Conservation (phyloP, 1,284 basidiomycete genomes). For the Cronartium ribicola region DNA sequence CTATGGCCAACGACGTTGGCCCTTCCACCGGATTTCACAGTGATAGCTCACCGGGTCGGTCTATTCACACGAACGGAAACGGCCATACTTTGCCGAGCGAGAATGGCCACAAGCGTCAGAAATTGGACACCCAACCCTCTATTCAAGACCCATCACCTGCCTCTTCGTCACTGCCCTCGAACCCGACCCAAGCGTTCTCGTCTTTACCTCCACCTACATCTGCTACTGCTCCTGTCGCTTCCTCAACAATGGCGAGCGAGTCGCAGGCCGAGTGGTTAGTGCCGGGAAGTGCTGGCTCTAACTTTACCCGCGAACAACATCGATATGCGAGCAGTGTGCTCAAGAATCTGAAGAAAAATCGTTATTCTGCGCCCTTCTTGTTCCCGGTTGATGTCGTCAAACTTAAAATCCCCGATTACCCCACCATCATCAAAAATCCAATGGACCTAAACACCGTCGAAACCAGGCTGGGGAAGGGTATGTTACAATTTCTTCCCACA, state of each 20-base stretch:
- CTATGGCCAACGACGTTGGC: background rate
- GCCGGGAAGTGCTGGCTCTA: constrained; percentile 20
- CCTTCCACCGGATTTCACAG: background rate
- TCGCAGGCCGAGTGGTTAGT: constrained; percentile 11
- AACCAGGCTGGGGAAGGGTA: constrained; percentile 63
- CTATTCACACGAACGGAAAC: background rate
- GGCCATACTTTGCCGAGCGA: background rate
- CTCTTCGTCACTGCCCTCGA: constrained; percentile 5
- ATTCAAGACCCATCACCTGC: constrained; percentile 2
- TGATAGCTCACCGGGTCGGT: background rate
- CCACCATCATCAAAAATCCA: constrained; percentile 75
- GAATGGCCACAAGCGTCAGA: background rate
- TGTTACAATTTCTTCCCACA: background rate
- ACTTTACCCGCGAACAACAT: constrained; percentile 58
- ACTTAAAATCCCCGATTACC: constrained; percentile 87
- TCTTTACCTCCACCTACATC: background rate
- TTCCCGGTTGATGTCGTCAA: constrained; percentile 85
- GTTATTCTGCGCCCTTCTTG: constrained; percentile 76
- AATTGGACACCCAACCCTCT: background rate
- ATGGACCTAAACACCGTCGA: constrained; percentile 97
- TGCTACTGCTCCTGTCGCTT: background rate
- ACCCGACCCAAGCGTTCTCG: background rate
- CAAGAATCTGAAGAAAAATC: constrained; percentile 77
- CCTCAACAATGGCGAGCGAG: background rate
- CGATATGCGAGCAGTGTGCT: constrained; percentile 75